Percentiles rank a stretch among this genome's conserved stretches.
Conservation (phyloP, 805 yeast species). For the Kuraishia capsulata region DNA sequence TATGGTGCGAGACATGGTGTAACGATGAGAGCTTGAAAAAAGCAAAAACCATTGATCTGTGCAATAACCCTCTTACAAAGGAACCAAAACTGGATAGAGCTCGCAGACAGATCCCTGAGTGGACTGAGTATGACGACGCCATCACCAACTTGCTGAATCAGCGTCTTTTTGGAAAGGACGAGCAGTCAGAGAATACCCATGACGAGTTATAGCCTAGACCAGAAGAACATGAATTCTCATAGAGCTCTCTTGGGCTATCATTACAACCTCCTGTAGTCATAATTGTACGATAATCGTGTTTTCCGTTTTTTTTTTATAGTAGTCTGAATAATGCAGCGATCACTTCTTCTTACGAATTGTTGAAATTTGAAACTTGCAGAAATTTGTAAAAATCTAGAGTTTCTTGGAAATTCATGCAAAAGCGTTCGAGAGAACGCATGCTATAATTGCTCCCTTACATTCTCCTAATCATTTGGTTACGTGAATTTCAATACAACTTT, state of each 20-base stretch:
- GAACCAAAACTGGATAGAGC: slow-evolving; percentile 75
- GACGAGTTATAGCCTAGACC: slow-evolving; percentile 7
- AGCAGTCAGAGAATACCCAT: neutral
- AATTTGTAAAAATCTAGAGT: neutral
- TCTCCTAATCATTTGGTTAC: no score
- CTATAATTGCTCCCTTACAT: no score
- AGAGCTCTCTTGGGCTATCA: no score
- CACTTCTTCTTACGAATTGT: no score
- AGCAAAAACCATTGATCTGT: slow-evolving; percentile 76
- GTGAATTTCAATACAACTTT: no score
- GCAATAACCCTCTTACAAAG: slow-evolving; percentile 76
- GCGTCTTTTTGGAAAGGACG: slow-evolving; percentile 1
- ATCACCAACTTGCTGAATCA: slow-evolving; percentile 23
- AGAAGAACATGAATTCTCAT: no score
- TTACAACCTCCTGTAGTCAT: no score
- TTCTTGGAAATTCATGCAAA: no score
- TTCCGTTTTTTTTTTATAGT: no score
- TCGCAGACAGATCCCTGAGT: slow-evolving; percentile 67
- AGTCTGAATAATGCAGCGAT: no score
- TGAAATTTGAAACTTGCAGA: neutral
- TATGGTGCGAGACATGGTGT: slow-evolving; percentile 95
- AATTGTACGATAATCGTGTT: no score
- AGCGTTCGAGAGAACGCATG: no score
- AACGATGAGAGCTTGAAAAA: slow-evolving; percentile 45
- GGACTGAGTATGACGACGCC: slow-evolving; percentile 58